phyloP scores from a whole-genome alignment of 2,329 filamentous ascomycete genomes.

The Talaromyces sp. region DNA sequence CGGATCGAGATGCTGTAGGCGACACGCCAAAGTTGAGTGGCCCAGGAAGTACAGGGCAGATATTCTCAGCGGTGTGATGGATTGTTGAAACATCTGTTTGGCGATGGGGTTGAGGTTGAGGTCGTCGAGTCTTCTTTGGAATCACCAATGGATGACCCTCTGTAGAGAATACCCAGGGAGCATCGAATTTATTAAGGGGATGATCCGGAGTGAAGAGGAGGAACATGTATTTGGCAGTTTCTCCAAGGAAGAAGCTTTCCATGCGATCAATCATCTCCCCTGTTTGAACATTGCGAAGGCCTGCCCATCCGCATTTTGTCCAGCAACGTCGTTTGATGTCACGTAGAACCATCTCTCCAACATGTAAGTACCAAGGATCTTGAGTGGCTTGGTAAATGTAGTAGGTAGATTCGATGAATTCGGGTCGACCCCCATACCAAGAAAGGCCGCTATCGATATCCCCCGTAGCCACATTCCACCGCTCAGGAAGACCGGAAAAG shows the following conservation, averaged over 20 bases:
- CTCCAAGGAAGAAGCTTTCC: conserved; percentile 98
- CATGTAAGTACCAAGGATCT: conserved; percentile 94
- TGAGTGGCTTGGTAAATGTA: conserved; percentile 91
- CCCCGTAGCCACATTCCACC: conserved; percentile 85
- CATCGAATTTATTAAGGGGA: conserved; percentile 83
- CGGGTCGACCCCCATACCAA: conserved; percentile 94
- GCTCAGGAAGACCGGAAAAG: conserved; percentile 89
- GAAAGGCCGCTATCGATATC: conserved; percentile 82
- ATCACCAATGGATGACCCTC: conserved; percentile 93
- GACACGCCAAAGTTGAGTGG: conserved; percentile 72
- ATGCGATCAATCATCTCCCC: conserved; percentile 91
- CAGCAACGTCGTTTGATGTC: conserved; percentile 89
- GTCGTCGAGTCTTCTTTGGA: conserved; percentile 53
- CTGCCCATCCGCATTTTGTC: conserved; percentile 91
- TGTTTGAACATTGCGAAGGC: conserved; percentile 76
- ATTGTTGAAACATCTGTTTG: conserved; percentile 11
- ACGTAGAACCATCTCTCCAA: conserved; percentile 90
- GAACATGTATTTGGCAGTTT: conserved; percentile 95
- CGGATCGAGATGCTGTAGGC: conserved; percentile 73
- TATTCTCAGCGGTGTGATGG: conserved; percentile 43
- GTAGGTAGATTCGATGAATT: conserved; percentile 97
- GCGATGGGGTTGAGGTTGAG: neutral
- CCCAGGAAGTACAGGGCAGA: conserved; percentile 67
- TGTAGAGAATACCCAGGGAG: conserved; percentile 89
- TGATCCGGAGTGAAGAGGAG: conserved; percentile 84